Evolutionary conservation across 768 basidiomycete species (phyloP), one percentile per base, ranked within the genome.

Genomic region (Auricularia auricula-judae): DNA sequence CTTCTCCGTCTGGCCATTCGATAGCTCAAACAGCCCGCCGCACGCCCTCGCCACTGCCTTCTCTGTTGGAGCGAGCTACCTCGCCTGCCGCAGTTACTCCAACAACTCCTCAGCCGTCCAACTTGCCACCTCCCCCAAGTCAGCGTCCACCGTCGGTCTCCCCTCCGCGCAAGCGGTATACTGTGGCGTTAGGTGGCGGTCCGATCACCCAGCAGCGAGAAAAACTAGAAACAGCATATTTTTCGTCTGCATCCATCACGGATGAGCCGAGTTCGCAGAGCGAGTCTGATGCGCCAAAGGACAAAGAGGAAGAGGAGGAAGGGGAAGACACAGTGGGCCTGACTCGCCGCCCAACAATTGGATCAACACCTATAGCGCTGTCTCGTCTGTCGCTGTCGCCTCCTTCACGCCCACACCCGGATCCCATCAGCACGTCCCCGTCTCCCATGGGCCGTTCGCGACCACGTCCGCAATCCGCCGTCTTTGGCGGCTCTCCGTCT

Each of bases 161-260:
- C 35, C 76, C 82, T 0, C 74, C 79, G 1, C 77, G 91, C 66
- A 93, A 93, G 70, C 81, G 91, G 44, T 93, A 93, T 71, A 93
- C 91, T 0, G 91, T 93, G 36, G 91, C 91, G 0, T 80, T 93
- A 0, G 90, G 89, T 10, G 87, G 83, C 70, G 35, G 63, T 67
- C 68, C 7, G 64, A 70, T 43, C 58, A 58, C 63, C 4, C 23
- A 36, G 51, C 10, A 79, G 74, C 1, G 79, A 81, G 1, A 75
- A 76, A 18, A 61, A 66, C 78, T 83, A 66, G 79, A 82, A 0
- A 69, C 72, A 3, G 71, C 82, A 1, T 72, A 78, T 0, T 74
- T 69, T 4, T 70, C 71, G 33, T 62, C 68, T 3, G 66, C 71
- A 21, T 63, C 69, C 3, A 47, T 68, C 3, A 65, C 67, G 3